Percentiles rank a stretch among this genome's conserved stretches.
phyloP scores from a whole-genome alignment of 2,329 filamentous ascomycete genomes.

The Epichloe uncinata region DNA sequence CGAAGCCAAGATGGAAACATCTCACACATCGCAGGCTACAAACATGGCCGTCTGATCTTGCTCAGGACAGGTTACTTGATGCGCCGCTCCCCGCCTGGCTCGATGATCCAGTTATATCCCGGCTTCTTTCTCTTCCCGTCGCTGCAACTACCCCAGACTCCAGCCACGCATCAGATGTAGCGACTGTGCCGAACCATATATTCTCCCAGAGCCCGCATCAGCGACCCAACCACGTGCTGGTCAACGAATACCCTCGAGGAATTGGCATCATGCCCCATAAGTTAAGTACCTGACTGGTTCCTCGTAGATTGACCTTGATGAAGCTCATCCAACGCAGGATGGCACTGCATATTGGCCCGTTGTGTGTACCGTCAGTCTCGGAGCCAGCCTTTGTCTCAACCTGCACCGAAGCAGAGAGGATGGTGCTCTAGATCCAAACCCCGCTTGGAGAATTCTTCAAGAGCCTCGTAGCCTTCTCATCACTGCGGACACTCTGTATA shows the following conservation, averaged over 20 bases:
- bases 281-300: slow-evolving; percentile 21
- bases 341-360: slow-evolving; percentile 75
- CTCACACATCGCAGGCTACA: slow-evolving; percentile 84
- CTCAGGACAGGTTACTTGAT: slow-evolving; percentile 63
- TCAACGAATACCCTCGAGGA: slow-evolving; percentile 82
- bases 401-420: slow-evolving; percentile 53
- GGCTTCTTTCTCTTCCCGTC: slow-evolving; percentile 37
- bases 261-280: slow-evolving; percentile 98
- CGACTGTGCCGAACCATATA: slow-evolving; percentile 22
- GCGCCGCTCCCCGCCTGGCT: slow-evolving; percentile 67
- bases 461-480: slow-evolving; percentile 72
- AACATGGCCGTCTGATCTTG: slow-evolving; percentile 76
- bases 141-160: slow-evolving; percentile 11
- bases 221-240: slow-evolving; percentile 76
- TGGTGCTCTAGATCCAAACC: slow-evolving; percentile 38
- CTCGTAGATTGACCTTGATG: slow-evolving; percentile 1
- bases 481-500: slow-evolving; percentile 56
- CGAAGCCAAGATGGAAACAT: slow-evolving; percentile 70
- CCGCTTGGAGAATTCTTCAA: slow-evolving; percentile 54
- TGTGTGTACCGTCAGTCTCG: slow-evolving; percentile 83
- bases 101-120: slow-evolving; percentile 51
- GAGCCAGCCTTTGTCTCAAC: slow-evolving; percentile 63
- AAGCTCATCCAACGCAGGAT: slow-evolving; percentile 40
- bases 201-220: slow-evolving; percentile 56
- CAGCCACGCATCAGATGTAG: not conserved